phyloP scores from a whole-genome alignment of 495 filamentous ascomycete species.

The Annulohypoxylon bovei region DNA sequence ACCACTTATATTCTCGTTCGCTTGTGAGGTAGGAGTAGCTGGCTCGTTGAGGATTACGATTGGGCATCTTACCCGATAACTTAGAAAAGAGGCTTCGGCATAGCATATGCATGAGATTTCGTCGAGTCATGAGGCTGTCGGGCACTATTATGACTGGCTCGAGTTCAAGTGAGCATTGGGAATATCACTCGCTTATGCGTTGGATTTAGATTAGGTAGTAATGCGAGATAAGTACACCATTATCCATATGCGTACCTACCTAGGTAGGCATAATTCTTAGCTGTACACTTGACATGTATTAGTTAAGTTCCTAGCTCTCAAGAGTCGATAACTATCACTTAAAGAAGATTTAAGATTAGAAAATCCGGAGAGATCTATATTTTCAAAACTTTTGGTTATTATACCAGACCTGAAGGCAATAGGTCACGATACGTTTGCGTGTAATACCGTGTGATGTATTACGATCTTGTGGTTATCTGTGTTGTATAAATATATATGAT shows the following conservation, averaged over 20 bases:
- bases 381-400: background rate
- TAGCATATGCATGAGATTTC: background rate
- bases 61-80: background rate
- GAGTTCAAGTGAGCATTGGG: background rate
- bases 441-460: no score
- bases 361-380: background rate
- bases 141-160: background rate
- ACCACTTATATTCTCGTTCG: background rate
- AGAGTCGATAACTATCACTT: background rate
- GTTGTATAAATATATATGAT: no score
- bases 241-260: background rate
- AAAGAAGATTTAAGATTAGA: background rate
- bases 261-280: background rate
- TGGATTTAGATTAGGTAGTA: background rate
- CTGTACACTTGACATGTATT: background rate
- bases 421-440: no score
- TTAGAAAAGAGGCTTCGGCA: background rate
- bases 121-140: background rate
- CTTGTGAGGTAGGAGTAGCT: background rate
- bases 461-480: no score
- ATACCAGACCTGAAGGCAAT: no score
- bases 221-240: background rate
- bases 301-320: background rate
- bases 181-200: background rate
- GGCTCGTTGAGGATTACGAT: background rate